Conservation (phyloP, 257 asterid genomes). For the Cruciata laevipes region DNA sequence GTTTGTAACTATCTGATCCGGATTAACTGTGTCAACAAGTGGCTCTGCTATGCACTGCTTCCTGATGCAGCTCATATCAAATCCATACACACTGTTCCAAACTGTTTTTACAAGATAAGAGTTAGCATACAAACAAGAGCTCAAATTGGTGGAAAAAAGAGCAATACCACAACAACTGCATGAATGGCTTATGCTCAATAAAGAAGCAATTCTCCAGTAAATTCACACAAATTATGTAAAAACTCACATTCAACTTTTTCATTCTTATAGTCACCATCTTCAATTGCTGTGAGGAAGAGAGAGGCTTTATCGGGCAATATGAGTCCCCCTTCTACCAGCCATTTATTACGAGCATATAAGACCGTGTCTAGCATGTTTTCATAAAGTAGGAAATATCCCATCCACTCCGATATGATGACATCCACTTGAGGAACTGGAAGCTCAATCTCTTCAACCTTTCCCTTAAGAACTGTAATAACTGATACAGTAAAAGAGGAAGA, state of each 20-base stretch:
- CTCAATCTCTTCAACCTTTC: conserved; percentile 92
- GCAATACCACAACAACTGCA: background rate
- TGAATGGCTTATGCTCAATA: background rate
- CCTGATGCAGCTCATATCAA: conserved; percentile 96
- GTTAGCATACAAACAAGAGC: conserved; percentile 2
- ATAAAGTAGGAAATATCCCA: conserved; percentile 87
- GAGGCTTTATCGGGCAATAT: conserved; percentile 90
- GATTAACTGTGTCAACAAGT: conserved; percentile 89
- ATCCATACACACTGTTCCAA: conserved; percentile 87
- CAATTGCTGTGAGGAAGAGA: conserved; percentile 83
- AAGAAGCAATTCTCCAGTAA: conserved; percentile 14
- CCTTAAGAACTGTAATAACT: conserved; percentile 87
- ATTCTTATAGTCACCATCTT: conserved; percentile 97
- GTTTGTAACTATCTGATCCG: conserved; percentile 86
- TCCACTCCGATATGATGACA: conserved; percentile 94
- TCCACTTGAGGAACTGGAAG: conserved; percentile 94
- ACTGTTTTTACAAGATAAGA: conserved; percentile 36
- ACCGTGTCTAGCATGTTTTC: conserved; percentile 91
- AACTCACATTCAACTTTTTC: conserved; percentile 91
- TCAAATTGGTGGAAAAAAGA: background rate
- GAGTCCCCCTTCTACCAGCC: conserved; percentile 83
- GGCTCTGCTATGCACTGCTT: conserved; percentile 87
- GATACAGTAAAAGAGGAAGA: conserved; percentile 19
- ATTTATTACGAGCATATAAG: conserved; percentile 86
- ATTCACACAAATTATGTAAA: conserved; percentile 13